Percentiles rank a stretch among this genome's conserved stretches.
Evolutionary conservation across 1,284 basidiomycete genomes (phyloP).

Genomic region (Apiotrichum mycotoxinovorans): DNA sequence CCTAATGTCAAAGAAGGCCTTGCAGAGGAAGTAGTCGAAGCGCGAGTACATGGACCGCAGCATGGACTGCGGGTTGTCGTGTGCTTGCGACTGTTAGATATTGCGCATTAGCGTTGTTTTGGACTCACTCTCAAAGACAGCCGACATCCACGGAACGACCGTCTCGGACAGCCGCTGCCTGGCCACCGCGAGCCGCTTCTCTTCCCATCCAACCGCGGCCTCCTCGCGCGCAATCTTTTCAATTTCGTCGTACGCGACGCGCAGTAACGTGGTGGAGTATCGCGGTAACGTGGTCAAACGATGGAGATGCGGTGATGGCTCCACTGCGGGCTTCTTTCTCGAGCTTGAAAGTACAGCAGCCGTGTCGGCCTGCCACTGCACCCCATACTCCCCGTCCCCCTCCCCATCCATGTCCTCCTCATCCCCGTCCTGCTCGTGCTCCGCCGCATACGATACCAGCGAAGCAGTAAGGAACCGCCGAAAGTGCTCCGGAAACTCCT

Average conservation of each 20-base stretch:
- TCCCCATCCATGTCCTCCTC: too few relatives aligned
- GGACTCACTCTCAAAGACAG: constrained; percentile 60
- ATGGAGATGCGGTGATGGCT: constrained; percentile 56
- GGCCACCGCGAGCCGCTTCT: constrained; percentile 61
- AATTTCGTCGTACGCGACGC: constrained; percentile 79
- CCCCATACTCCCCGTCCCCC: too few relatives aligned
- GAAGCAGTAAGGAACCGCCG: constrained; percentile 34
- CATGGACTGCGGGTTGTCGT: constrained; percentile 49
- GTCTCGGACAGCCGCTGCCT: constrained; percentile 71
- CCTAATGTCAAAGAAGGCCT: constrained; percentile 80
- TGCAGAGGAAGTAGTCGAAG: constrained; percentile 87
- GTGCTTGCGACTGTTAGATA: too few relatives aligned
- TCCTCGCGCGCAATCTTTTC: constrained; percentile 65
- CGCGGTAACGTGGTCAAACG: constrained; percentile 73
- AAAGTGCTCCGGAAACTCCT: constrained; percentile 38
- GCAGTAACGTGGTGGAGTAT: constrained; percentile 76
- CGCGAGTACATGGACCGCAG: constrained; percentile 75
- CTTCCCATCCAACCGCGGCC: constrained; percentile 67
- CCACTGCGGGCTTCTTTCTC: constrained; percentile 19
- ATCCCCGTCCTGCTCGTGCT: background rate
- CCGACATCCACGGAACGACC: constrained; percentile 76
- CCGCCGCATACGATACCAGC: constrained; percentile 17
- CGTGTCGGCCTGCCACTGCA: too few relatives aligned
- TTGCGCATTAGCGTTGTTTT: background rate
- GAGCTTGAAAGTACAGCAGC: constrained; percentile 2